A percentile compares a stretch with the other conserved stretches of the same genome.
Evolutionary conservation across 75 land plant species (phyloP).

Genomic region (Chamaecyparis obtusa): DNA sequence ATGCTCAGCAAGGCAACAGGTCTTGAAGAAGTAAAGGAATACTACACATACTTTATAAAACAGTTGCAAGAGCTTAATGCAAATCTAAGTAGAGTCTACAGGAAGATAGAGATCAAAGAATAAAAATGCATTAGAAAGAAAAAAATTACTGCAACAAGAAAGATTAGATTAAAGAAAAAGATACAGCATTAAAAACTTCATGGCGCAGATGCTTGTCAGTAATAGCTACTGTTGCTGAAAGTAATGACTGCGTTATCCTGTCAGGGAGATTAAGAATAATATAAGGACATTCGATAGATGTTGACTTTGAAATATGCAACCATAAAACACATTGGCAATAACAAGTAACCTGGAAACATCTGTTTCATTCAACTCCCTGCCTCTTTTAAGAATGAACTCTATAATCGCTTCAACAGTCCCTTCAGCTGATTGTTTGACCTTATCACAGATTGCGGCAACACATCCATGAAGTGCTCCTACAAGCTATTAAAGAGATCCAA

Average conservation of each 20-base stretch:
- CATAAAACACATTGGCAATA: neutral
- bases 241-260: constrained; percentile 92
- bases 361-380: constrained; percentile 67
- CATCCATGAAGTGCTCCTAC: constrained; percentile 69
- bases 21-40: constrained; percentile 38
- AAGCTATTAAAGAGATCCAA: constrained; percentile 50
- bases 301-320: neutral
- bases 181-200: constrained; percentile 84
- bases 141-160: neutral
- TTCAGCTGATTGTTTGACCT: constrained; percentile 77
- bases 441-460: constrained; percentile 84
- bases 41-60: neutral
- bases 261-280: neutral
- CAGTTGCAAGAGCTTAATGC: neutral
- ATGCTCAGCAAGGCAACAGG: constrained; percentile 82
- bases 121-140: neutral
- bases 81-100: neutral
- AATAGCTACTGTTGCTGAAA: constrained; percentile 63
- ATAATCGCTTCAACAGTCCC: constrained; percentile 79
- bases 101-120: constrained; percentile 10
- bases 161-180: constrained; percentile 23
- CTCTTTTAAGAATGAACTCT: constrained; percentile 77
- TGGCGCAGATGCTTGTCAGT: constrained; percentile 67
- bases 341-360: constrained; percentile 81
- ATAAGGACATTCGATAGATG: neutral